Evolutionary conservation across 164 flowering plant species (phyloP), one percentile per base, ranked within the genome.

Genomic region (Magnolia sinica): DNA sequence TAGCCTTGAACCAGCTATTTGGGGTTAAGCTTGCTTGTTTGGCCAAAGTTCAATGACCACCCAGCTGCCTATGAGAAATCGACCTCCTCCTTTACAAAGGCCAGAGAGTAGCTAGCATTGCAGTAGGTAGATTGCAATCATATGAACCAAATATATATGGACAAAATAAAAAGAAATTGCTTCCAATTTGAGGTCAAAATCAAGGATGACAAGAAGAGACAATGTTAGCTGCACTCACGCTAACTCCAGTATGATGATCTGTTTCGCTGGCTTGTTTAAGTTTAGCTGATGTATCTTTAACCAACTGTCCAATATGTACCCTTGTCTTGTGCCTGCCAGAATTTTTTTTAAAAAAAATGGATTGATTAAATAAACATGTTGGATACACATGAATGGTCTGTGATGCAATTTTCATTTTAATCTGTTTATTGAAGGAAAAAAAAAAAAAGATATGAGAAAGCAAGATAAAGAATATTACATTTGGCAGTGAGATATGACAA

Each of bases 251-350:
- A 74, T 74, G 80, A 2, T 79, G 90, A 88, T 90, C 92, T 70
- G 84, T 79, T 81, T 90, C 91, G 81, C 89, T 89, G 18, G 92
- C 90, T 87, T 83, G 84, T 80, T 85, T 90, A 50, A 90, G 89
- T 75, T 90, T 87, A 9, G 89, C 85, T 3, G 91, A 88, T 37
- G 94, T 88, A 68, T 90, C 90, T 66, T 89, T 90, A 74, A 90
- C 92, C 85, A 90, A 76, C 69, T 89, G 84, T 23, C 88, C 85
- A 72, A 90, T 90, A 74, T 88, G 87, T 75, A 82, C 71, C 83
- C 94, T 85, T 50, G 92, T 84, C 81, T 87, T 88, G 72, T 86
- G 94, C 76, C 94, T 90, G 85, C 64, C 22, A 76, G 59, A n/a
- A n/a, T n/a, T n/a, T n/a, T n/a, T n/a, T n/a, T n/a, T n/a, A 31